Percentiles rank a stretch among this genome's conserved stretches.
These are phyloP conservation scores for Erythrobasidium yunnanense DNA, from an alignment of 768 basidiomycete genomes.

Conservation along the genomic window DNA sequence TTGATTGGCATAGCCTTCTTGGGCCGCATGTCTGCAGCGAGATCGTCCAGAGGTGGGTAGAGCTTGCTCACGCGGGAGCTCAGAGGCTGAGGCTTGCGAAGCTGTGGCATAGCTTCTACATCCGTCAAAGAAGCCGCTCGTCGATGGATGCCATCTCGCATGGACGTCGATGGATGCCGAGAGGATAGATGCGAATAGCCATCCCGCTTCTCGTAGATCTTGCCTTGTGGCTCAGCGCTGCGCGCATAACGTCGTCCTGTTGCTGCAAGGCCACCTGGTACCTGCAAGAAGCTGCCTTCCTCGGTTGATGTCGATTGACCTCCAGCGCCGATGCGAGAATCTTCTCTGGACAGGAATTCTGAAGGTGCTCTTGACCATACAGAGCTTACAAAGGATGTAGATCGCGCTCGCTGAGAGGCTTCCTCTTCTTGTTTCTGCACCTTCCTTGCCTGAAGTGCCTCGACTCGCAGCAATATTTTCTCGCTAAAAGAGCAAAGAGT, in stretches of 20 bases:
- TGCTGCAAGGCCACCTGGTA: not conserved
- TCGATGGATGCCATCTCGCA: not conserved
- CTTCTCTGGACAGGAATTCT: conserved; percentile 9
- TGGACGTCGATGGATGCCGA: not conserved
- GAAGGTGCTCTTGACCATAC: conserved; percentile 12
- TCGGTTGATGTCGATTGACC: not conserved
- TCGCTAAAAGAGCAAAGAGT: not conserved
- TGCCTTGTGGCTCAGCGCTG: conserved; percentile 13
- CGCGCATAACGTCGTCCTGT: conserved; percentile 1
- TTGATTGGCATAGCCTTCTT: conserved; percentile 4
- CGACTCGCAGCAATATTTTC: not conserved
- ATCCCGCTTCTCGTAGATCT: not conserved
- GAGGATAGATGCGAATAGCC: not conserved
- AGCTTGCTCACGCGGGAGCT: not conserved
- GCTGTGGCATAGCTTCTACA: not conserved
- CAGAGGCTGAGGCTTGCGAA: not conserved
- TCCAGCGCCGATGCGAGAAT: not conserved
- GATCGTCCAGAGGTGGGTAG: conserved; percentile 17
- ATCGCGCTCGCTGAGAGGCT: not conserved
- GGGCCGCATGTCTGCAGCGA: not conserved
- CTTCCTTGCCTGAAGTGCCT: conserved; percentile 10
- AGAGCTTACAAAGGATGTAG: conserved; percentile 1
- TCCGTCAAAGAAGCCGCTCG: not conserved
- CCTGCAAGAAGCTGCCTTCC: not conserved
- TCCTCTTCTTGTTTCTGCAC: not conserved